Conservation (phyloP, 176 grass and related monocot genomes). For the Musa troglodytarum region DNA sequence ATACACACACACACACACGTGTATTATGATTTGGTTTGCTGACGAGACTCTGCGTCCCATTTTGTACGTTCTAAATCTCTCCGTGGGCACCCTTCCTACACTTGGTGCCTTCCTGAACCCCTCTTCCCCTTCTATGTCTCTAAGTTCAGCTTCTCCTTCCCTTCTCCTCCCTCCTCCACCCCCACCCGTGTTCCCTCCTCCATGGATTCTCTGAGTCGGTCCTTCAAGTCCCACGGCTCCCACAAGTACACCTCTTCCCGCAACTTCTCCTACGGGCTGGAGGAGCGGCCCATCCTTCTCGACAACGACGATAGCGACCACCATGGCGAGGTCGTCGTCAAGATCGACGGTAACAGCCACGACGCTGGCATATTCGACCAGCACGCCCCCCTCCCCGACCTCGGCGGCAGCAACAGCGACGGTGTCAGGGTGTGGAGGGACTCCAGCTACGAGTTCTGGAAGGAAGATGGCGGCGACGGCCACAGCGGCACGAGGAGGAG, state of each 20-base stretch:
- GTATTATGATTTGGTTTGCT: no score
- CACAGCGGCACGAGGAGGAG: no score
- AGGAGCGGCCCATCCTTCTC: constrained; percentile 20
- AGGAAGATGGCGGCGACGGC: constrained; percentile 41
- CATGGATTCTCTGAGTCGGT: constrained; percentile 13
- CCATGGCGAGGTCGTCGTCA: constrained; percentile 67
- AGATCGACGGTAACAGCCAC: constrained; percentile 43
- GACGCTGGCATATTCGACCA: background rate
- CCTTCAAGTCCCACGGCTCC: constrained; percentile 5
- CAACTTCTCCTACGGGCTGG: constrained; percentile 10
- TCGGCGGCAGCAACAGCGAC: background rate
- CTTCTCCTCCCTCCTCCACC: background rate
- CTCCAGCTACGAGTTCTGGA: constrained; percentile 32
- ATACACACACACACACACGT: no score
- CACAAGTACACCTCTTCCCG: background rate
- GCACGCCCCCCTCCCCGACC: background rate
- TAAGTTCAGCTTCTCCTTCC: no score
- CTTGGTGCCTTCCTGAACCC: no score
- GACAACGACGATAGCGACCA: constrained; percentile 10
- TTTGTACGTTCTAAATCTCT: no score
- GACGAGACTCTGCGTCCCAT: no score
- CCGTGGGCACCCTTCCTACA: no score
- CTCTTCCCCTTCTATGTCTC: no score
- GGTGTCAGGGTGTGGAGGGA: constrained; percentile 3
- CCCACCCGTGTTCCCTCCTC: background rate